phyloP scores from a whole-genome alignment of 192 early-diverging fungal species.

The Backusella westeae region DNA sequence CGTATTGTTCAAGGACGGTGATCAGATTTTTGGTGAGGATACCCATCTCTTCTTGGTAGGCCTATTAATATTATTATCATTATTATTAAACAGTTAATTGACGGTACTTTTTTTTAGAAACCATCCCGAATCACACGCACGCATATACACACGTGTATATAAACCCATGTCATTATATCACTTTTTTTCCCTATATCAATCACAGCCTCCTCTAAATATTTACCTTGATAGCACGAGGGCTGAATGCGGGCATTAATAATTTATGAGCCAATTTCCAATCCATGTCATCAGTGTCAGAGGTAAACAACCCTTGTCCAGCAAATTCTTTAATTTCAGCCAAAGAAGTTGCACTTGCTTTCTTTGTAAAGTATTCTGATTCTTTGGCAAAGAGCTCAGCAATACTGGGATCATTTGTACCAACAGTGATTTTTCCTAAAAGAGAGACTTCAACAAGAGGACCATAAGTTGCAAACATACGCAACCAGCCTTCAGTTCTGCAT shows the following conservation, averaged over 20 bases:
- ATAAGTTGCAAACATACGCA: constrained; percentile 36
- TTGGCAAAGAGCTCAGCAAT: constrained; percentile 39
- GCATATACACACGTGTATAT: background rate
- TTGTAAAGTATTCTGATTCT: constrained; percentile 57
- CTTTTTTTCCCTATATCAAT: background rate
- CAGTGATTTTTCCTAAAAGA: background rate
- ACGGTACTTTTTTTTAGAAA: background rate
- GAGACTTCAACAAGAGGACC: constrained; percentile 39
- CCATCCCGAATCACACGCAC: background rate
- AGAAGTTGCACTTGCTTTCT: constrained; percentile 35
- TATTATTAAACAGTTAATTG: no score
- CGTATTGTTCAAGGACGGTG: constrained; percentile 34
- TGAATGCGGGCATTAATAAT: constrained; percentile 61
- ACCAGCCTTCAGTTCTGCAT: constrained; percentile 14
- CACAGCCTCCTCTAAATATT: background rate
- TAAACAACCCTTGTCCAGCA: constrained; percentile 53
- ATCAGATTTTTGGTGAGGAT: constrained; percentile 29
- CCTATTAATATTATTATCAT: background rate
- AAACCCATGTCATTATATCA: background rate
- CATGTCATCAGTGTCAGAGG: constrained; percentile 43
- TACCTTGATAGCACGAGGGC: constrained; percentile 30
- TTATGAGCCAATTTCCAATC: constrained; percentile 59
- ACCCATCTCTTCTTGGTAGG: constrained; percentile 44
- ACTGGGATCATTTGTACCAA: constrained; percentile 41
- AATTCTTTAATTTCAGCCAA: constrained; percentile 38